Evolutionary conservation across 345 rosid genomes (phyloP).

Genomic region (Atalantia buxifolia): DNA sequence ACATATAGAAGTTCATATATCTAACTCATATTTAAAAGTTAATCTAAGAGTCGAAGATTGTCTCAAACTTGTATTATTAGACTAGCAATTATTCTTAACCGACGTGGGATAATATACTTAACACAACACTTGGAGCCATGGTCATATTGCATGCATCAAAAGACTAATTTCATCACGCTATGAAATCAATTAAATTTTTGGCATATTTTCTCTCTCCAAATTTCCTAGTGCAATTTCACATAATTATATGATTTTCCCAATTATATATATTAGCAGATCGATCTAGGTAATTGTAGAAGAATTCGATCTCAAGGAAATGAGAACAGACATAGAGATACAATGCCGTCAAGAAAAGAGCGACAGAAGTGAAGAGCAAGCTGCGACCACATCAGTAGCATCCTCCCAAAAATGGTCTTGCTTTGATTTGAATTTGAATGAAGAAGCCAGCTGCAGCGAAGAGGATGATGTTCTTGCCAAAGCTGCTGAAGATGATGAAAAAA

Average conservation of each 20-base stretch:
- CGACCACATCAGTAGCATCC: constrained; percentile 17
- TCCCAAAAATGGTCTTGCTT: constrained; percentile 32
- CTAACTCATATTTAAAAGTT: no score
- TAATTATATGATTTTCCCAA: no score
- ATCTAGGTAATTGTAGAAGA: background rate
- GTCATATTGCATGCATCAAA: background rate
- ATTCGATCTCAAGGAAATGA: background rate
- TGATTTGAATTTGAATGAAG: constrained; percentile 48
- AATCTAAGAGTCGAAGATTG: no score
- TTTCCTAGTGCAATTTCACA: background rate
- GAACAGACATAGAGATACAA: constrained; percentile 13
- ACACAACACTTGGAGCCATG: background rate
- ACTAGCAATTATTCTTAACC: no score
- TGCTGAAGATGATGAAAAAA: constrained; percentile 22
- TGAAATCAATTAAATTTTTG: background rate
- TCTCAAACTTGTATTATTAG: background rate
- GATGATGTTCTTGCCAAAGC: constrained; percentile 4
- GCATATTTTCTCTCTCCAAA: background rate
- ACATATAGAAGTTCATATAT: no score
- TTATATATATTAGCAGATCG: background rate
- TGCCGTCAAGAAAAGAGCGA: constrained; percentile 14
- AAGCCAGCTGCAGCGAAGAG: constrained; percentile 25
- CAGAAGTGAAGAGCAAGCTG: constrained; percentile 24
- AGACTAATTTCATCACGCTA: background rate
- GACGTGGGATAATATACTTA: no score